Evolutionary conservation across 2,329 filamentous ascomycete genomes (phyloP).

Genomic region (Aureobasidium sp.): DNA sequence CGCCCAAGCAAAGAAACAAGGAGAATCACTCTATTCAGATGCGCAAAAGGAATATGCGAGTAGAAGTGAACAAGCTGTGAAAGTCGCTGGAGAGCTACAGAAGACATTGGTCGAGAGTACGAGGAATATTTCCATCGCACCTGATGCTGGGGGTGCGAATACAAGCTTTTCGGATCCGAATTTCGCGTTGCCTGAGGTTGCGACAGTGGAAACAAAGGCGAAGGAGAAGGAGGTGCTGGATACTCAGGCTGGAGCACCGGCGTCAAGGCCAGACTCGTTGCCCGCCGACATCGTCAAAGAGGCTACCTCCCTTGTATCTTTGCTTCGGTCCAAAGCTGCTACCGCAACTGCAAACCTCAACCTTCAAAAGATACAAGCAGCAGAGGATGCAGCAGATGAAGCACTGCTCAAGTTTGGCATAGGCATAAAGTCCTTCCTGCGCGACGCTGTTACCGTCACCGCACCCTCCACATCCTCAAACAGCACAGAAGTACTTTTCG

Average conservation of each 20-base stretch:
- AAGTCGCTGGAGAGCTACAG: slow-evolving; percentile 78
- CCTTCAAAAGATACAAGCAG: slow-evolving; percentile 88
- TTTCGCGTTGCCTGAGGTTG: slow-evolving; percentile 21
- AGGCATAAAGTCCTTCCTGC: slow-evolving; percentile 89
- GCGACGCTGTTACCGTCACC: slow-evolving; percentile 89
- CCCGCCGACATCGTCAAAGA: slow-evolving; percentile 59
- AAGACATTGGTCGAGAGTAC: slow-evolving; percentile 60
- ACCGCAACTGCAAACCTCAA: slow-evolving; percentile 54
- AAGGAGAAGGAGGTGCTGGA: slow-evolving; percentile 26
- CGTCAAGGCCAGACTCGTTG: slow-evolving; percentile 45
- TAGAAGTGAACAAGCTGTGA: slow-evolving; percentile 74
- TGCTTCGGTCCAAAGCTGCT: slow-evolving; percentile 79
- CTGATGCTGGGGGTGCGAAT: slow-evolving; percentile 24
- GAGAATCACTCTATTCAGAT: slow-evolving; percentile 89
- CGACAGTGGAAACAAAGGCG: slow-evolving; percentile 24
- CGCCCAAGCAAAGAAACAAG: slow-evolving; percentile 94
- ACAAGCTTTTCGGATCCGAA: slow-evolving; percentile 32
- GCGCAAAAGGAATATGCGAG: slow-evolving; percentile 83
- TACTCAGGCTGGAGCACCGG: not conserved
- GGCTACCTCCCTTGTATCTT: slow-evolving; percentile 74
- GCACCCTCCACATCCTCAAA: slow-evolving; percentile 63
- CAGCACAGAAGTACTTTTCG: slow-evolving; percentile 76
- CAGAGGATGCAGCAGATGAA: slow-evolving; percentile 97
- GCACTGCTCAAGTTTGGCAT: slow-evolving; percentile 91
- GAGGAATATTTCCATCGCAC: slow-evolving; percentile 73